These are phyloP conservation scores for Ettlia oleoabundans DNA, from an alignment of 139 green algal genomes.

Conservation along the genomic window DNA sequence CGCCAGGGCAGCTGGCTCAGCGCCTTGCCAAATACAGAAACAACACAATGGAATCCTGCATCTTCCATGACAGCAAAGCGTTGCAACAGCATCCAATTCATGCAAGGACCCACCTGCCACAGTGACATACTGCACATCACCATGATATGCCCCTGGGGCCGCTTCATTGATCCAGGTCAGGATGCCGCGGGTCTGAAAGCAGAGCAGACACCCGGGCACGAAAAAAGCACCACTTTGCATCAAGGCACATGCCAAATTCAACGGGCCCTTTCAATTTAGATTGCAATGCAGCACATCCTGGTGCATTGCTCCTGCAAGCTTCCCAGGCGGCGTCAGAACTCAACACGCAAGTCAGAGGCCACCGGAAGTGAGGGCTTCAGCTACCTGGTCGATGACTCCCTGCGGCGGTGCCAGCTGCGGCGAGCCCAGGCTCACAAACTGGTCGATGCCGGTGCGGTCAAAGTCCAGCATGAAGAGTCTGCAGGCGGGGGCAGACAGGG, in stretches of 20 bases:
- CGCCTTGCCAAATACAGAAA: no score
- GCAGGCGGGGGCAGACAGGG: neutral
- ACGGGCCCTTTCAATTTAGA: no score
- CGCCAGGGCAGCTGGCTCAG: no score
- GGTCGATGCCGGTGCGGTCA: slow-evolving; percentile 60
- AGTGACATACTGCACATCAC: slow-evolving; percentile 83
- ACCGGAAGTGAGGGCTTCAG: neutral
- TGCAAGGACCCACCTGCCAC: slow-evolving; percentile 57
- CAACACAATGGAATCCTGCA: no score
- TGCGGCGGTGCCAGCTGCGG: slow-evolving; percentile 59
- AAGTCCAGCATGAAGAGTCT: slow-evolving; percentile 79
- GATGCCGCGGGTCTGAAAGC: slow-evolving; percentile 87
- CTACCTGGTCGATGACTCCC: slow-evolving; percentile 85
- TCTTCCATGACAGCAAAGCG: no score
- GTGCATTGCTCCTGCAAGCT: no score
- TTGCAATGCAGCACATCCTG: no score
- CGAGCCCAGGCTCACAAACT: slow-evolving; percentile 85
- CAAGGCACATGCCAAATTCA: no score
- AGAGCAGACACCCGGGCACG: neutral
- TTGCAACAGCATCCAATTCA: no score
- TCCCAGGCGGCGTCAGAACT: no score
- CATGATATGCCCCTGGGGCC: slow-evolving; percentile 68
- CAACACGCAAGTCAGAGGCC: no score
- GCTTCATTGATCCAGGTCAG: slow-evolving; percentile 76
- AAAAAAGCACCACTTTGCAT: no score